phyloP scores from a whole-genome alignment of 371 early-diverging fungal genomes.

The Paraphysoderma sedebokerense region DNA sequence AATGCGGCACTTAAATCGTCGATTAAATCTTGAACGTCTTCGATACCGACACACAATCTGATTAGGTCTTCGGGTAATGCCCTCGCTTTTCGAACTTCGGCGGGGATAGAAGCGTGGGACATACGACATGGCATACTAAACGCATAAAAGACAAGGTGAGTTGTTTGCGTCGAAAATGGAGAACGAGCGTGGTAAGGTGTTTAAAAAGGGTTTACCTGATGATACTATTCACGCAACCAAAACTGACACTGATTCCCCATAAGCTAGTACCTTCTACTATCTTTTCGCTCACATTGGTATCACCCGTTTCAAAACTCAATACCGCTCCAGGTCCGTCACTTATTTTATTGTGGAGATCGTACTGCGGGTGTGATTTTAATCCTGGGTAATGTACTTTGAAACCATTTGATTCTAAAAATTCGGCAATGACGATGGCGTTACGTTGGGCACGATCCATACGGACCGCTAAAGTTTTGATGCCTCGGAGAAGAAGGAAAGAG shows the following conservation, averaged over 20 bases:
- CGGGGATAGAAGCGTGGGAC: constrained; percentile 94
- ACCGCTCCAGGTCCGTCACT: constrained; percentile 85
- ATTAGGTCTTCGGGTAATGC: constrained; percentile 85
- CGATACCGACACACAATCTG: constrained; percentile 93
- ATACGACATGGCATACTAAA: constrained; percentile 88
- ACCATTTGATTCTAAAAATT: constrained; percentile 36
- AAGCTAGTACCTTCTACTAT: constrained; percentile 68
- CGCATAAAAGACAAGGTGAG: background rate
- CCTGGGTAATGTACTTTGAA: constrained; percentile 24
- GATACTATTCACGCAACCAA: constrained; percentile 92
- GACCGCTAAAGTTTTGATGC: constrained; percentile 71
- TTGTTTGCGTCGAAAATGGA: constrained; percentile 3
- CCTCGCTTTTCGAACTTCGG: constrained; percentile 64
- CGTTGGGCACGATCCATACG: constrained; percentile 73
- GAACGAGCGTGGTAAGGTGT: background rate
- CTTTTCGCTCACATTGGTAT: constrained; percentile 54
- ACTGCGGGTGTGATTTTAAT: constrained; percentile 71
- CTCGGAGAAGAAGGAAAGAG: constrained; percentile 68
- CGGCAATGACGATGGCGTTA: constrained; percentile 55
- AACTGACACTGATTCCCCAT: constrained; percentile 85
- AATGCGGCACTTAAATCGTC: constrained; percentile 72
- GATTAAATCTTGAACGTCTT: constrained; percentile 79
- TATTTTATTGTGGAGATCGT: constrained; percentile 58
- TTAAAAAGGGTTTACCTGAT: constrained; percentile 40
- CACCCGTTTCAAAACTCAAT: constrained; percentile 81